Evolutionary conservation across 768 basidiomycete species (phyloP).

Genomic region (Leccinum truebloodii): DNA sequence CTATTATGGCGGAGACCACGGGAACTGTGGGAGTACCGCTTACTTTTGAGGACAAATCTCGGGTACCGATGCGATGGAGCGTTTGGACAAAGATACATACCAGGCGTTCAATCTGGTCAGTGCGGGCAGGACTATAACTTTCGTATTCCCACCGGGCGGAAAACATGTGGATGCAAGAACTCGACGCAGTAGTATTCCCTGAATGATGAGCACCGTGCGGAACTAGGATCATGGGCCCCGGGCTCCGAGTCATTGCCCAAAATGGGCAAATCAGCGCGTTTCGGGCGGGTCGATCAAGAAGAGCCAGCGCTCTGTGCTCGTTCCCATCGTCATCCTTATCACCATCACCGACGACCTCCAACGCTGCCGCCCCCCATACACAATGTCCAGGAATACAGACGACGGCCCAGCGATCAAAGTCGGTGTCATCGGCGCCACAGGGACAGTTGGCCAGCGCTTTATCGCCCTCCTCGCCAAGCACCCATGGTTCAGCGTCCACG

Average conservation of each 20-base stretch:
- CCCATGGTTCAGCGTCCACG: slow-evolving; percentile 87
- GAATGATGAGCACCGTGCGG: background rate
- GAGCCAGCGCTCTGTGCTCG: background rate
- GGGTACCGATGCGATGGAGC: background rate
- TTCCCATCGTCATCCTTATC: background rate
- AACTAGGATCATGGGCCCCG: background rate
- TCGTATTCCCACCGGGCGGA: background rate
- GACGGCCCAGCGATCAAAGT: slow-evolving; percentile 43
- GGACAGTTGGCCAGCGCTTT: slow-evolving; percentile 96
- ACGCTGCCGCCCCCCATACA: slow-evolving; percentile 2
- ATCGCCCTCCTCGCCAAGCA: slow-evolving; percentile 84
- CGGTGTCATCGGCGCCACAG: slow-evolving; percentile 85
- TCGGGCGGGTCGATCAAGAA: background rate
- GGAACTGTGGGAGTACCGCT: slow-evolving; percentile 1
- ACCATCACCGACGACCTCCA: background rate
- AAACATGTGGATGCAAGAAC: background rate
- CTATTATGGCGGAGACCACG: background rate
- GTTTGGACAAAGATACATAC: background rate
- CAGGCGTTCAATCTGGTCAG: background rate
- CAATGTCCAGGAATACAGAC: slow-evolving; percentile 26
- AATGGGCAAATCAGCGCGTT: slow-evolving; percentile 6
- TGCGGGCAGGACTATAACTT: background rate
- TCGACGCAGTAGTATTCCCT: background rate
- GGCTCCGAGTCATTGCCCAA: background rate
- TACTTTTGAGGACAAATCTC: background rate